Conservation (phyloP, 2,329 filamentous ascomycete species). For the Alternaria arborescens region DNA sequence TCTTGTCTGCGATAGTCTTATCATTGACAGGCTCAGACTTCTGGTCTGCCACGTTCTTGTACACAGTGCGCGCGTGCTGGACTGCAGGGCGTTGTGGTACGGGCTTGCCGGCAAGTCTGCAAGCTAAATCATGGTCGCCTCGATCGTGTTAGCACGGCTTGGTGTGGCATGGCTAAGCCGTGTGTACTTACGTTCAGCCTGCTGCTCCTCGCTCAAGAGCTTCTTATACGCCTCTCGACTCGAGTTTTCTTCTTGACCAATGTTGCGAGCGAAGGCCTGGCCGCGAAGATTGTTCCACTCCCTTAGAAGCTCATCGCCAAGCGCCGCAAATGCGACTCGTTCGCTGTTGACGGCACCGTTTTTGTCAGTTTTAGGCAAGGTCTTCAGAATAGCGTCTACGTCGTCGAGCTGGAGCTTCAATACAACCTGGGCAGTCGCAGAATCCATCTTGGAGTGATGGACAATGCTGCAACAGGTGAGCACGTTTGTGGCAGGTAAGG, state of each 20-base stretch:
- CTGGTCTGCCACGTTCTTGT: not conserved
- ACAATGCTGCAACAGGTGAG: no score
- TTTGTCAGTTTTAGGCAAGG: not conserved
- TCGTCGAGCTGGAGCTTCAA: constrained; percentile 24
- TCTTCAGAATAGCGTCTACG: constrained; percentile 16
- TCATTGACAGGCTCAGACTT: not conserved
- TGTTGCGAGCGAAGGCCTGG: not conserved
- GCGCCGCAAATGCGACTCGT: constrained; percentile 1
- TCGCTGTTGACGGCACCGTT: constrained; percentile 5
- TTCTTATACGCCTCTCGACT: not conserved
- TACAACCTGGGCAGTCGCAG: constrained; percentile 10
- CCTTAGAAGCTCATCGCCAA: not conserved
- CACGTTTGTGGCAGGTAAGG: no score
- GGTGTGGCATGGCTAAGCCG: no score
- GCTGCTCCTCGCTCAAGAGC: not conserved
- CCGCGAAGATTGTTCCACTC: not conserved
- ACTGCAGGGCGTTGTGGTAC: constrained; percentile 4
- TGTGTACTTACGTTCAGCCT: not conserved
- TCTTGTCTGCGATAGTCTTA: not conserved
- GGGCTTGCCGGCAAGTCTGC: constrained; percentile 9
- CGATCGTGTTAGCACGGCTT: not conserved
- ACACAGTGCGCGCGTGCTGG: not conserved
- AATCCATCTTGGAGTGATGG: not conserved
- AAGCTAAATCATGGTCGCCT: constrained; percentile 25
- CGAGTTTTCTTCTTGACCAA: not conserved